Conservation (phyloP, 2,329 filamentous ascomycete genomes). For the Aspergillus sp. region DNA sequence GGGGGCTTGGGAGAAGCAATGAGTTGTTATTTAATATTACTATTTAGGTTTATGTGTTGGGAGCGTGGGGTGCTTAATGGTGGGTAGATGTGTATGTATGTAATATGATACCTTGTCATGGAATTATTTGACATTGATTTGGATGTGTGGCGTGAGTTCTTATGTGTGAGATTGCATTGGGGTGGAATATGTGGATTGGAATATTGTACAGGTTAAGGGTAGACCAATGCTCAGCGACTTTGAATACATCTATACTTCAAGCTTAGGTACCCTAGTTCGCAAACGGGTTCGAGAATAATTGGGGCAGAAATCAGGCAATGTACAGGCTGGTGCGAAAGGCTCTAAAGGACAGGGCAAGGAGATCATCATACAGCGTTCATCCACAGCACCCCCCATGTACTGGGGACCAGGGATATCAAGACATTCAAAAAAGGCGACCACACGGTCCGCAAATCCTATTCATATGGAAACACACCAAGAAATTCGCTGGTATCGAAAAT, state of each 20-base stretch:
- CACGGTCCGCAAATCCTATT: not conserved
- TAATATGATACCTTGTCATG: conserved; percentile 9
- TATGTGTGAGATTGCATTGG: not conserved
- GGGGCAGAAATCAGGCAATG: conserved; percentile 1
- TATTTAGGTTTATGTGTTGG: not conserved
- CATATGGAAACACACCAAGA: not conserved
- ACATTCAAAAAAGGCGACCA: not conserved
- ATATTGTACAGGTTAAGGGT: not conserved
- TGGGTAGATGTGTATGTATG: not conserved
- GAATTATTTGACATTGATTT: not conserved
- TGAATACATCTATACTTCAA: not conserved
- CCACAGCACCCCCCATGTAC: not conserved
- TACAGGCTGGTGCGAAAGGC: not conserved
- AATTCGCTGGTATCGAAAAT: conserved; percentile 1
- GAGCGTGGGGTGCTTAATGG: not conserved
- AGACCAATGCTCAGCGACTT: not conserved
- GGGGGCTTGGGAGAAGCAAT: conserved; percentile 58
- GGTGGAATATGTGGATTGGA: not conserved
- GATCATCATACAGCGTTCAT: conserved; percentile 5
- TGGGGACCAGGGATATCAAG: not conserved
- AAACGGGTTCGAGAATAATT: not conserved
- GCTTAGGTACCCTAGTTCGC: not conserved
- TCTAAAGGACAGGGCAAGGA: not conserved
- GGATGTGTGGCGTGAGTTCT: not conserved
- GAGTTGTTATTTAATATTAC: not conserved